These are phyloP conservation scores for Phytophthora nicotianae DNA, from an alignment of 352 stramenopile species.

Conservation along the genomic window DNA sequence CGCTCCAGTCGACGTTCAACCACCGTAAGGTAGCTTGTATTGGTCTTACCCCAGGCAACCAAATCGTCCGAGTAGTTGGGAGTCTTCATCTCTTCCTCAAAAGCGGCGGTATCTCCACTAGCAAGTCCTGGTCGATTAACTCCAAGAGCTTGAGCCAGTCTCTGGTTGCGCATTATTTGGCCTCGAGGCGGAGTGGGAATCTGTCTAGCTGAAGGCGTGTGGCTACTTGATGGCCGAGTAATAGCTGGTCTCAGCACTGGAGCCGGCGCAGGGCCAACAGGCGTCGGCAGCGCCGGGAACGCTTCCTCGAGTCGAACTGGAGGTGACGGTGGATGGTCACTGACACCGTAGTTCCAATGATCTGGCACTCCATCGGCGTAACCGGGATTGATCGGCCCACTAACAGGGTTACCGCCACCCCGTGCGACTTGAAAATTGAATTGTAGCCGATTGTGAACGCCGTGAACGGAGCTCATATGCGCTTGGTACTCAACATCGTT, in stretches of 20 bases:
- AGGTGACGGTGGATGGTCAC: slow-evolving; percentile 28
- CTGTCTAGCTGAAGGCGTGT: slow-evolving; percentile 20
- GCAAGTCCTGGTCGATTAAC: slow-evolving; percentile 45
- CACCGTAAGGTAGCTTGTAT: slow-evolving; percentile 68
- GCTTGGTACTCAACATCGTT: slow-evolving; percentile 89
- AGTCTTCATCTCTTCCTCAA: slow-evolving; percentile 82
- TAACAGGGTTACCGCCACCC: slow-evolving; percentile 59
- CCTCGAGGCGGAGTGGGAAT: slow-evolving; percentile 41
- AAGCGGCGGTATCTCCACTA: slow-evolving; percentile 47
- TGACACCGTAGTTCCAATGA: slow-evolving; percentile 62
- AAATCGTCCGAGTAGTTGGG: slow-evolving; percentile 65
- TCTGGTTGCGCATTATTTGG: slow-evolving; percentile 72
- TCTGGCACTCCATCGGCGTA: slow-evolving; percentile 53
- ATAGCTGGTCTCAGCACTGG: slow-evolving; percentile 53
- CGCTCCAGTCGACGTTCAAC: slow-evolving; percentile 79
- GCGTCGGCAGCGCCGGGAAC: slow-evolving; percentile 66
- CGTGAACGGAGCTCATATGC: slow-evolving; percentile 84
- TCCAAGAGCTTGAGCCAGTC: slow-evolving; percentile 66
- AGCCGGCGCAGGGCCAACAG: slow-evolving; percentile 42
- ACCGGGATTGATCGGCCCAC: slow-evolving; percentile 25
- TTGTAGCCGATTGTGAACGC: slow-evolving; percentile 69
- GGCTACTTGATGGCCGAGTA: slow-evolving; percentile 30
- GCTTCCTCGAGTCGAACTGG: slow-evolving; percentile 50
- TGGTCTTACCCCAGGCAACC: slow-evolving; percentile 75
- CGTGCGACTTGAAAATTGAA: slow-evolving; percentile 80